These are phyloP conservation scores for Xylaria sp. DNA, from an alignment of 2,329 filamentous ascomycete genomes.

Conservation along the genomic window DNA sequence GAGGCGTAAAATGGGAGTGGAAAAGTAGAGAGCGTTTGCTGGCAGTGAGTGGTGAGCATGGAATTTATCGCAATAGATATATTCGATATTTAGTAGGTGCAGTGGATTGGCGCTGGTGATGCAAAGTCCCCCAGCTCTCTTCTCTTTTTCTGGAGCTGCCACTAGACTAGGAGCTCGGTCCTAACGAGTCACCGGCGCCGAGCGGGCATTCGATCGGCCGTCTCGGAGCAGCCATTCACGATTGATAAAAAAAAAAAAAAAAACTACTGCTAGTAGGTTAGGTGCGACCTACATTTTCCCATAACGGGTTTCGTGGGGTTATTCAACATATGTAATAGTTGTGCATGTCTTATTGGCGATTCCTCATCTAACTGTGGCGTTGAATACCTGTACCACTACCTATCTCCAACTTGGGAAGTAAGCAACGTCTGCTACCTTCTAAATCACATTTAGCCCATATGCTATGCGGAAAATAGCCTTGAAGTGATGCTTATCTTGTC, in stretches of 20 bases:
- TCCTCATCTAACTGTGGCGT: background rate
- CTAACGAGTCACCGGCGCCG: conserved; percentile 45
- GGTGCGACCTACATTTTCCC: background rate
- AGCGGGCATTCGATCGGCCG: conserved; percentile 35
- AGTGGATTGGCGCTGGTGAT: conserved; percentile 32
- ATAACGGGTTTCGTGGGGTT: background rate
- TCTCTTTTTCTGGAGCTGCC: conserved; percentile 28
- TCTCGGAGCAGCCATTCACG: conserved; percentile 18
- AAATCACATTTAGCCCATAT: no score
- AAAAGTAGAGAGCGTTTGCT: background rate
- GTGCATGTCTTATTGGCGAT: background rate
- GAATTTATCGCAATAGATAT: conserved; percentile 12
- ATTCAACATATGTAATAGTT: background rate
- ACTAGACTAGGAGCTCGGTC: conserved; percentile 36
- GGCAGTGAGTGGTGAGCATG: background rate
- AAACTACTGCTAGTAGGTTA: no score
- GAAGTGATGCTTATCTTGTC: background rate
- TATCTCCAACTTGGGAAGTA: no score
- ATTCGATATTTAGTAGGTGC: background rate
- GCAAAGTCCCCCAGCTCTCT: conserved; percentile 24
- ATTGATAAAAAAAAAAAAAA: background rate
- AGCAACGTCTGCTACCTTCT: no score
- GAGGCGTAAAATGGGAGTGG: conserved; percentile 4
- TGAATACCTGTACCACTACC: background rate
- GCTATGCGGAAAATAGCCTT: no score